Base-by-base conservation (phyloP, 352 stramenopile species). In the Globisporangium iwayamae region DNA sequence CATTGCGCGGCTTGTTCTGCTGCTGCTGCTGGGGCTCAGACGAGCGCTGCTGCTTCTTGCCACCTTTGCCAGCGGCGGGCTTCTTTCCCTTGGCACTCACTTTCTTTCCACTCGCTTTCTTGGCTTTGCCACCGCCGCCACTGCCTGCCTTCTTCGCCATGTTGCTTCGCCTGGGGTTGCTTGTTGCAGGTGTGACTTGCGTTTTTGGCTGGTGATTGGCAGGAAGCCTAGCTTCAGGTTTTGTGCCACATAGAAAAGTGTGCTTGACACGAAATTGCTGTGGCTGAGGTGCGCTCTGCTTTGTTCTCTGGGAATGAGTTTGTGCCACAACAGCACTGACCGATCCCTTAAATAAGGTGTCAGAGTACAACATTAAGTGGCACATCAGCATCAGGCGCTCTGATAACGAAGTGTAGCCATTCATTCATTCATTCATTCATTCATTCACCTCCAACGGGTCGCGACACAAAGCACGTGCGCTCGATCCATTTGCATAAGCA, bases 71-170 rank as follows among this genome's bases (percentile, higher is more conserved):
- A 46, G 32, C 47, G 16, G 32, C 47, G 16, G 14, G 43, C 28
- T 62, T 62, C 34, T 62, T 62, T 28, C 43, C 43, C 52, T 58
- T 58, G n/a, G 52, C 52, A 32, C 32, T 58, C 52, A 46, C 52
- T 46, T 66, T 60, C 60, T 66, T 67, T 39, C 18, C 22, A 39
- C 22, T 67, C 13, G 52, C 43, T 32, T 68, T 68, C 54, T 67
- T 67, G 61, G 28, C 47, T n/a, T 60, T 66, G 50, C 57, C 57
- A 10, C 41, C 41, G n/a, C 45, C 57, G 45, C 46, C 57, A 32
- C 46, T 36, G 20, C 59, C 59, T 30, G 32, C 18, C 8, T 51
- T 57, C 34, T 58, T 64, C 59, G 46, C 59, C 25, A 28, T 28
- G 1, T 28, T 28, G 25, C 25, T 28, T 28, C 25, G 25, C 25